A percentile compares a stretch with the other conserved stretches of the same genome.
phyloP scores from a whole-genome alignment of 495 filamentous ascomycete species.

The Neurospora hispaniola region DNA sequence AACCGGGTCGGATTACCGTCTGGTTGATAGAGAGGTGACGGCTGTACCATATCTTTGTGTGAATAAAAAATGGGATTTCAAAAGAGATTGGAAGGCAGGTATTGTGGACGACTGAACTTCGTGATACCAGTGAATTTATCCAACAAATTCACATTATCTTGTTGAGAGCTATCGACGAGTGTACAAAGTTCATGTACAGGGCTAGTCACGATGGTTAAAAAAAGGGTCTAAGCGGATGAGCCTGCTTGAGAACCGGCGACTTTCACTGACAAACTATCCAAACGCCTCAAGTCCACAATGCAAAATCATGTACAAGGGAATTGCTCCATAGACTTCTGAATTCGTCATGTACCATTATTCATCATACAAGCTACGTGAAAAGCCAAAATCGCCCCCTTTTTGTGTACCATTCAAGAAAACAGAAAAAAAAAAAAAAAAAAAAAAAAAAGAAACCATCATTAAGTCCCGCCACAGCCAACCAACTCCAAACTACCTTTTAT shows the following conservation, averaged over 20 bases:
- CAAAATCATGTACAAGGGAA: neutral
- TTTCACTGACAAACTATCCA: neutral
- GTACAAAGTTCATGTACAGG: neutral
- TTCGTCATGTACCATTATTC: neutral
- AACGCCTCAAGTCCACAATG: neutral
- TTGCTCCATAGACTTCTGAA: neutral
- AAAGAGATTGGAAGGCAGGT: neutral
- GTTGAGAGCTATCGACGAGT: accelerated
- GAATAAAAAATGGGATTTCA: neutral
- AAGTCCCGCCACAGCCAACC: conserved; percentile 2
- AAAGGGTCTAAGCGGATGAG: neutral
- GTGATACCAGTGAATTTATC: neutral
- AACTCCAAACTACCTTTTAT: conserved; percentile 11
- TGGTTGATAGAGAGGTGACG: neutral
- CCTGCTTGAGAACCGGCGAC: neutral
- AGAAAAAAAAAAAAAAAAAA: neutral
- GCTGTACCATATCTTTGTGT: neutral
- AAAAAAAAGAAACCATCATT: conserved; percentile 1
- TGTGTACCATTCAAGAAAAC: neutral
- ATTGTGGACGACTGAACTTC: neutral
- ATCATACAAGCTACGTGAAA: neutral
- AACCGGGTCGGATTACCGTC: neutral
- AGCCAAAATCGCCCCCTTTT: neutral
- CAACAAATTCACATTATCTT: neutral
- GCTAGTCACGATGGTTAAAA: neutral